These are phyloP conservation scores for Claviceps pazoutovae DNA, from an alignment of 2,329 filamentous ascomycete genomes.

Conservation along the genomic window DNA sequence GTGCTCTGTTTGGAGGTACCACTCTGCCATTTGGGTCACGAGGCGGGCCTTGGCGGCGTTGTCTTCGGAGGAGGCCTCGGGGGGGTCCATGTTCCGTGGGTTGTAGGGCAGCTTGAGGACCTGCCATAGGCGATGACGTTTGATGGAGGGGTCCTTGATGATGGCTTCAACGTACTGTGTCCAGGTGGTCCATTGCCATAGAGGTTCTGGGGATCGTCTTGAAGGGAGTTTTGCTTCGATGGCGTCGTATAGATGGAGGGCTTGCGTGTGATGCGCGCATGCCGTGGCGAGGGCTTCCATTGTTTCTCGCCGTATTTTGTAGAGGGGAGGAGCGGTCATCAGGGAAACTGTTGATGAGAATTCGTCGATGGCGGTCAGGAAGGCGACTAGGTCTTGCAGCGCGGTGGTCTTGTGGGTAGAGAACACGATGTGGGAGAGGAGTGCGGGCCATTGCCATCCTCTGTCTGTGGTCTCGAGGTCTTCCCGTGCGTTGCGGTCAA, in stretches of 20 bases:
- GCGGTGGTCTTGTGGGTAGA: not conserved
- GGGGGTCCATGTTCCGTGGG: not conserved
- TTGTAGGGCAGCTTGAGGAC: constrained; percentile 11
- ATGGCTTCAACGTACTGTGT: constrained; percentile 17
- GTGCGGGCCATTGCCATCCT: constrained; percentile 8
- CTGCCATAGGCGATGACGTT: constrained; percentile 14
- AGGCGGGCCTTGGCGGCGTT: constrained; percentile 14
- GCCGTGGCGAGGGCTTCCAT: constrained; percentile 8
- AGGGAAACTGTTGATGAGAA: constrained; percentile 5
- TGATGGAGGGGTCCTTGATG: constrained; percentile 17
- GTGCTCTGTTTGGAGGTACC: constrained; percentile 16
- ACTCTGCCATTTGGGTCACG: constrained; percentile 16
- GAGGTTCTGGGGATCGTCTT: not conserved
- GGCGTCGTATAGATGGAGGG: constrained; percentile 12
- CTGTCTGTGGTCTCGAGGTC: too few species aligned
- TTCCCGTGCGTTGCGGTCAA: constrained; percentile 1
- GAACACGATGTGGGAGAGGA: constrained; percentile 7
- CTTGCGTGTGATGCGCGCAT: constrained; percentile 14
- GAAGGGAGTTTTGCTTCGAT: constrained; percentile 3
- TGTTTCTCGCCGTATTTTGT: constrained; percentile 3
- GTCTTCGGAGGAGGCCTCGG: constrained; percentile 1
- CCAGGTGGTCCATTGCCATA: constrained; percentile 22
- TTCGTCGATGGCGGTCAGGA: constrained; percentile 7
- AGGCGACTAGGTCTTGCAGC: constrained; percentile 8
- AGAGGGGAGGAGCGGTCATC: constrained; percentile 5